Evolutionary conservation across 495 filamentous ascomycete species (phyloP).

Genomic region (Baudoinia panamericana): DNA sequence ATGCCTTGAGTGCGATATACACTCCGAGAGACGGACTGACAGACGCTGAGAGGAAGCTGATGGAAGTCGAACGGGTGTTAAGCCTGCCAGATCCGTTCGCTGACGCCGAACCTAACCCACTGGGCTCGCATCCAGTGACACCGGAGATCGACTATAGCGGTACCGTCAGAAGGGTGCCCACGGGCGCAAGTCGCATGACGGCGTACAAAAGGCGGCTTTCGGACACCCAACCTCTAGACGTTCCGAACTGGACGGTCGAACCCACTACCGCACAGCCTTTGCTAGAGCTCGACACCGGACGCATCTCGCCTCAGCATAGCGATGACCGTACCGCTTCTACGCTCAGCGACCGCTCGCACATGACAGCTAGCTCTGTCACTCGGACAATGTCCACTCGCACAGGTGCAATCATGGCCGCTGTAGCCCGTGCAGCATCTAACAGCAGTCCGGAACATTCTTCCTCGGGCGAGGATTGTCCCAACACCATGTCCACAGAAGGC

Average conservation of each 20-base stretch:
- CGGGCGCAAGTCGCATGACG: not conserved
- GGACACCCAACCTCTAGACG: not conserved
- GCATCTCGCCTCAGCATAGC: slow-evolving; percentile 36
- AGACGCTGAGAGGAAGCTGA: slow-evolving; percentile 19
- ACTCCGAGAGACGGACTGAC: not conserved
- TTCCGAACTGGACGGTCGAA: slow-evolving; percentile 44
- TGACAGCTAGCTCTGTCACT: slow-evolving; percentile 26
- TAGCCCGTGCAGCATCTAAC: slow-evolving; percentile 1
- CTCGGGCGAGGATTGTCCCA: slow-evolving; percentile 1
- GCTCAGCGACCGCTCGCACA: slow-evolving; percentile 37
- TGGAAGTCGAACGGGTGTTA: slow-evolving; percentile 26
- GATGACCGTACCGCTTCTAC: slow-evolving; percentile 43
- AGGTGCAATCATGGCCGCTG: slow-evolving; percentile 13
- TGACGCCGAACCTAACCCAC: slow-evolving; percentile 28
- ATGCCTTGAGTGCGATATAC: slow-evolving; percentile 12
- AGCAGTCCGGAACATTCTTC: slow-evolving; percentile 6
- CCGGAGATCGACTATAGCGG: slow-evolving; percentile 5
- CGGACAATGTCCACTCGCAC: slow-evolving; percentile 30
- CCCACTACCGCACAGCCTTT: not conserved
- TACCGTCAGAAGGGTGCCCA: slow-evolving; percentile 7
- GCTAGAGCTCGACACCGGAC: slow-evolving; percentile 15
- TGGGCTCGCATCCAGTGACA: slow-evolving; percentile 20
- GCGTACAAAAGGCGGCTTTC: not conserved
- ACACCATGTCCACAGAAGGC: slow-evolving; percentile 13
- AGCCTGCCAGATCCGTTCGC: slow-evolving; percentile 13